phyloP scores from a whole-genome alignment of 768 basidiomycete species.

The Serendipita sp. region DNA sequence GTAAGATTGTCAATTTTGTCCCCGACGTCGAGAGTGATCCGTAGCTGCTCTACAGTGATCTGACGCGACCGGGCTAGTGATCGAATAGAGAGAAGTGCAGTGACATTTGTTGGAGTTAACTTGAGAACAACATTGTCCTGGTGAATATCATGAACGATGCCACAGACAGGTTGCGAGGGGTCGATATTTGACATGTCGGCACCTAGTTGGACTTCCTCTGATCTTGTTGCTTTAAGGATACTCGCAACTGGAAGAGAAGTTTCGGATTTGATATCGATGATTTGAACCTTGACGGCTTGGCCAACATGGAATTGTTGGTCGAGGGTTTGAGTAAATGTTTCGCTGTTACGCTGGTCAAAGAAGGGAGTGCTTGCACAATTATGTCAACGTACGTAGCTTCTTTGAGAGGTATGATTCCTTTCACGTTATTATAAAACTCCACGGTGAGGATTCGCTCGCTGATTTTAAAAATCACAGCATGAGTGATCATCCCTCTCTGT shows the following conservation, averaged over 20 bases:
- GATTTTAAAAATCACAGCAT: conserved; percentile 75
- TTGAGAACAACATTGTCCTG: conserved; percentile 66
- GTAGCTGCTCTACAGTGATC: conserved; percentile 49
- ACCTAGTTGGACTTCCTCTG: conserved; percentile 11
- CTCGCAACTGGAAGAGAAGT: conserved; percentile 62
- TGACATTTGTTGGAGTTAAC: conserved; percentile 50
- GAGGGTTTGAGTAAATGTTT: conserved; percentile 38
- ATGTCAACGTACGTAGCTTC: conserved; percentile 54
- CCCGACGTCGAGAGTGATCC: conserved; percentile 43
- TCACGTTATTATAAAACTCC: conserved; percentile 80
- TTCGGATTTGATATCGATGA: conserved; percentile 42
- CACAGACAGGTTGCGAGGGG: conserved; percentile 58
- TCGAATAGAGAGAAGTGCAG: conserved; percentile 73
- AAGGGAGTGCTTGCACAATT: not conserved
- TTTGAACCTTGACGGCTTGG: conserved; percentile 69
- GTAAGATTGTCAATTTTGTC: conserved; percentile 60
- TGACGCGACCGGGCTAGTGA: conserved; percentile 70
- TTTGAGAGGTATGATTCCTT: conserved; percentile 60
- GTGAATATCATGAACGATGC: conserved; percentile 64
- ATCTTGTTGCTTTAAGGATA: conserved; percentile 59
- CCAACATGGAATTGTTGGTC: conserved; percentile 57
- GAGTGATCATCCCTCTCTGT: conserved; percentile 49
- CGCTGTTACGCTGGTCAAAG: conserved; percentile 28
- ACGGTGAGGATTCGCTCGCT: conserved; percentile 65
- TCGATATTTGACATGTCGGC: conserved; percentile 36